Percentiles rank a stretch among this genome's conserved stretches.
These are phyloP conservation scores for Diospyros lotus DNA, from an alignment of 148 eudicot genomes.

Conservation along the genomic window DNA sequence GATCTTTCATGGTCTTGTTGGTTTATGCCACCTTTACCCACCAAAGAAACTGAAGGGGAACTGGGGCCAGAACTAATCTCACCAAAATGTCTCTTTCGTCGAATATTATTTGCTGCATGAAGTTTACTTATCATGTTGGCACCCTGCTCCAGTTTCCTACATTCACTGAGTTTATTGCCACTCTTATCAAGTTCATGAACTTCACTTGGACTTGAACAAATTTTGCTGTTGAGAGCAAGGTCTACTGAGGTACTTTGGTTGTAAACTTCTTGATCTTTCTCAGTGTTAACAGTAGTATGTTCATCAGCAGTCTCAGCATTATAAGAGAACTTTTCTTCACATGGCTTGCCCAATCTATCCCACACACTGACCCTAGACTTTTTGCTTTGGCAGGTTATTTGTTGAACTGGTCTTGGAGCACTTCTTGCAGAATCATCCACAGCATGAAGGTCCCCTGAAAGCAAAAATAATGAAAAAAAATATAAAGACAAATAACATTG, in stretches of 20 bases:
- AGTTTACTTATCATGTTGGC: not conserved
- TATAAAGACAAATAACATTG: too few species aligned
- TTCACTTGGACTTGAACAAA: not conserved
- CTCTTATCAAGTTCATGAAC: conserved; percentile 16
- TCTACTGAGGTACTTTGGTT: not conserved
- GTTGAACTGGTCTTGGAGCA: conserved; percentile 2
- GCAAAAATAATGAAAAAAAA: not conserved
- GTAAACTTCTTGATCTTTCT: conserved; percentile 3
- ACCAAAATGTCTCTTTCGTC: conserved; percentile 18
- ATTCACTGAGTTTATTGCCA: not conserved
- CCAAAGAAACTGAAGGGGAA: conserved; percentile 6
- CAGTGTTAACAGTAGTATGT: conserved; percentile 1
- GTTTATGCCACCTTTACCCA: not conserved
- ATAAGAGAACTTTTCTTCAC: conserved; percentile 4
- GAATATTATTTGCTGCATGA: conserved; percentile 9
- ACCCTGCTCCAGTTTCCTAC: conserved; percentile 7
- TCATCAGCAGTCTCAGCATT: conserved; percentile 5
- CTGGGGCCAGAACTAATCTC: conserved; percentile 9
- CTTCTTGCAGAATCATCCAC: not conserved
- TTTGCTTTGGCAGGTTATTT: conserved; percentile 3
- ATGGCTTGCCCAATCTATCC: conserved; percentile 31
- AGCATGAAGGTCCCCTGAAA: conserved; percentile 13
- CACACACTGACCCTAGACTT: conserved; percentile 24
- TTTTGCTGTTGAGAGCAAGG: not conserved
- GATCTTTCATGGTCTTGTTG: not conserved